These are phyloP conservation scores for Blastocystis sp. DNA, from an alignment of 352 stramenopile genomes.

Conservation along the genomic window DNA sequence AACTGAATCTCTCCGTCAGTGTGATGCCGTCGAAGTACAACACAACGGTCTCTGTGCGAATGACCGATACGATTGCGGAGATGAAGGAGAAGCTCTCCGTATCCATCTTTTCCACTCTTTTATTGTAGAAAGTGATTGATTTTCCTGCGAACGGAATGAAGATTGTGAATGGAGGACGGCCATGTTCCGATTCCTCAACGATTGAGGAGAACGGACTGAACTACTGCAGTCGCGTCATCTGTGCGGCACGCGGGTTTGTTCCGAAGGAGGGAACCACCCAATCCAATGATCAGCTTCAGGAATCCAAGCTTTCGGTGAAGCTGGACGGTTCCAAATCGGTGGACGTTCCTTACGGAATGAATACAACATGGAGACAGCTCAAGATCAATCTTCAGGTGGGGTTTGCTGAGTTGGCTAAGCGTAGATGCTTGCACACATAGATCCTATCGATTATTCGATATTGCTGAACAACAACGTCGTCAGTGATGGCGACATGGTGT, in stretches of 20 bases:
- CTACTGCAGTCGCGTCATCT: conserved; percentile 52
- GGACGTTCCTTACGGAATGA: conserved; percentile 4
- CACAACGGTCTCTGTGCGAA: background rate
- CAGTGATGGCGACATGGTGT: conserved; percentile 18
- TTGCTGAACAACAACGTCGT: conserved; percentile 40
- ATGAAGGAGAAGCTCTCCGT: conserved; percentile 39
- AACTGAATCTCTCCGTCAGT: conserved; percentile 24
- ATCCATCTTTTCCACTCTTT: background rate
- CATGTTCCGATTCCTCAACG: conserved; percentile 26
- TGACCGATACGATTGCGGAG: conserved; percentile 20
- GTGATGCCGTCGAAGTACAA: conserved; percentile 18
- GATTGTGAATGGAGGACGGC: conserved; percentile 41
- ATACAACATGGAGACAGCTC: conserved; percentile 43
- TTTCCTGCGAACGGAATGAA: conserved; percentile 35
- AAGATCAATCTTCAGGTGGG: conserved; percentile 28
- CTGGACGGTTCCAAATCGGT: conserved; percentile 29
- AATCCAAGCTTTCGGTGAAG: conserved; percentile 22
- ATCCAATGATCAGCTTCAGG: background rate
- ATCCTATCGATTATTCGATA: conserved; percentile 31
- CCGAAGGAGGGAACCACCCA: background rate
- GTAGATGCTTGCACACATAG: conserved; percentile 10
- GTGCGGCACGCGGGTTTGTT: conserved; percentile 2
- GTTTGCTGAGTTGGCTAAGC: background rate
- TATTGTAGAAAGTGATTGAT: conserved; percentile 8
- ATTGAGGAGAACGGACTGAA: conserved; percentile 39